A percentile compares a stretch with the other conserved stretches of the same genome.
Conservation (phyloP, 2,329 filamentous ascomycete species). For the Colletotrichum melonis region DNA sequence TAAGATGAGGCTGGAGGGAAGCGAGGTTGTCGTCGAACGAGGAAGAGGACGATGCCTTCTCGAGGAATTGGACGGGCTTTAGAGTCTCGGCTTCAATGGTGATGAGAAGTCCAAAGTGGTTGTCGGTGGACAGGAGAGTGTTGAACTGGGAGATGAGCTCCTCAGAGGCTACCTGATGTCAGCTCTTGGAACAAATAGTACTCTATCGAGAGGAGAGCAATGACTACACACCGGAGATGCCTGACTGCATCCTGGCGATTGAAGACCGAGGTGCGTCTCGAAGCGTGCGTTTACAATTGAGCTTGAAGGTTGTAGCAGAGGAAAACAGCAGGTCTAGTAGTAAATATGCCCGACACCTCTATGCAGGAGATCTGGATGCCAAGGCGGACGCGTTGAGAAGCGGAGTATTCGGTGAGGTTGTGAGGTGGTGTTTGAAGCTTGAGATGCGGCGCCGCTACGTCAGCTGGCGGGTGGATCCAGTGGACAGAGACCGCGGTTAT, state of each 20-base stretch:
- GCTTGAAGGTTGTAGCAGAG: neutral
- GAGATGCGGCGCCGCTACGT: slow-evolving; percentile 28
- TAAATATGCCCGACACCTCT: neutral
- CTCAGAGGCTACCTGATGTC: slow-evolving; percentile 69
- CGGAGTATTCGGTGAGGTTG: neutral
- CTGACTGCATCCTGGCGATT: slow-evolving; percentile 73
- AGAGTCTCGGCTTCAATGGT: slow-evolving; percentile 78
- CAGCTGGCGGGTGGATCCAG: slow-evolving; percentile 24
- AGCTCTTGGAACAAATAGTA: neutral
- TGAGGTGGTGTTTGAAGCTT: slow-evolving; percentile 12
- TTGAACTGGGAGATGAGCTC: slow-evolving; percentile 83
- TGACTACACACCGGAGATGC: slow-evolving; percentile 72
- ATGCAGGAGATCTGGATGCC: too few relatives aligned
- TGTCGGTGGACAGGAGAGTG: slow-evolving; percentile 69
- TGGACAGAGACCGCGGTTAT: neutral
- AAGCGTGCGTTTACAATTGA: neutral
- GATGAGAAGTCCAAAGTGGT: slow-evolving; percentile 76
- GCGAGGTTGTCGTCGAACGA: slow-evolving; percentile 74
- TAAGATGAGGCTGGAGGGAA: slow-evolving; percentile 71
- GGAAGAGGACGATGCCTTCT: slow-evolving; percentile 62
- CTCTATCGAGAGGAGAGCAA: neutral
- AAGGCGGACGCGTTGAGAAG: neutral
- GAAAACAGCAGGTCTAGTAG: too few relatives aligned
- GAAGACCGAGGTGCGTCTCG: neutral
- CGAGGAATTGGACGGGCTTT: slow-evolving; percentile 65